Percentiles rank a stretch among this genome's conserved stretches.
phyloP scores from a whole-genome alignment of 2,329 filamentous ascomycete genomes.

The Xylaria multiplex region DNA sequence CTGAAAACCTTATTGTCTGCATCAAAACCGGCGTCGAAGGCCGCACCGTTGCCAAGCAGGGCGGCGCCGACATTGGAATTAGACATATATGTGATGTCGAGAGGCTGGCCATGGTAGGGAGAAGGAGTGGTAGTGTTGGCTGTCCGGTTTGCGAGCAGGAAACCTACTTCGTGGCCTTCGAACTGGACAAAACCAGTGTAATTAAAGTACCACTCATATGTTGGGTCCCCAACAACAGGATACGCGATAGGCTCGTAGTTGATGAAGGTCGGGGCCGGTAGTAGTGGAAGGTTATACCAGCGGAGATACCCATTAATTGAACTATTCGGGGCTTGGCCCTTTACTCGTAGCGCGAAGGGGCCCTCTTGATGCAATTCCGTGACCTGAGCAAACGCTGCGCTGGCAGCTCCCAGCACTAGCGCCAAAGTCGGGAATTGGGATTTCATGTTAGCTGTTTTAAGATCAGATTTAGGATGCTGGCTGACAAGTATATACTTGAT shows the following conservation, averaged over 20 bases:
- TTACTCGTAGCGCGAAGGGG: conserved; percentile 13
- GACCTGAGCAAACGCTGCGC: neutral
- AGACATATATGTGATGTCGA: conserved; percentile 7
- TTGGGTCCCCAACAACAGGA: conserved; percentile 10
- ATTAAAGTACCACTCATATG: conserved; percentile 32
- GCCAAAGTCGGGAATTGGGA: neutral
- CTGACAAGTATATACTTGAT: neutral
- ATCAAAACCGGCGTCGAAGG: conserved; percentile 24
- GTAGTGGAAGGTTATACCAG: neutral
- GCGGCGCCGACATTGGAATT: conserved; percentile 27
- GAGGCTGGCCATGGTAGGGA: neutral
- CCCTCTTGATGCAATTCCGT: conserved; percentile 1
- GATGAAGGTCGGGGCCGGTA: conserved; percentile 5
- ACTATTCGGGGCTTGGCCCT: conserved; percentile 8
- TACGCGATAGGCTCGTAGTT: neutral
- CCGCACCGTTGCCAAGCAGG: conserved; percentile 7
- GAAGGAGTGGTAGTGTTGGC: conserved; percentile 21
- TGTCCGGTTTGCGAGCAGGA: conserved; percentile 20
- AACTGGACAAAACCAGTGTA: conserved; percentile 22
- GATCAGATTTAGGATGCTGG: neutral
- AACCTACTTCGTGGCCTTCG: conserved; percentile 16
- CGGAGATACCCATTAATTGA: conserved; percentile 14
- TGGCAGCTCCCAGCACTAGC: neutral
- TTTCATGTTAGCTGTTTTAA: neutral
- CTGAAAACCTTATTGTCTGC: conserved; percentile 1